phyloP scores from a whole-genome alignment of 2,329 filamentous ascomycete species.

The Colletotrichum eremochloae region DNA sequence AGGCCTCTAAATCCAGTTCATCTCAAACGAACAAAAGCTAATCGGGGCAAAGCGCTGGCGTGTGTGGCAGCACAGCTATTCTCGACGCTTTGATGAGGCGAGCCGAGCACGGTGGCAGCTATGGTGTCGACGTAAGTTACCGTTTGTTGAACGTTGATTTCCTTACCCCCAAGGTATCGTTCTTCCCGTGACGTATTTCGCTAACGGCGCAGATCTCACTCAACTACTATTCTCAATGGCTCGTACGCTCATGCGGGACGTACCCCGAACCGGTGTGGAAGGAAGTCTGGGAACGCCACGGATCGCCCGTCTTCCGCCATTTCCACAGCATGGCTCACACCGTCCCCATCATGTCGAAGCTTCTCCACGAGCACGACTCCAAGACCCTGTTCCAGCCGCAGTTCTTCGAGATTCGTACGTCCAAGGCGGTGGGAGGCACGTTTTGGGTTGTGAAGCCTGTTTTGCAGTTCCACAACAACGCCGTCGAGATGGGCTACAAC shows the following conservation, averaged over 20 bases:
- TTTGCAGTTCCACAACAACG: constrained; percentile 51
- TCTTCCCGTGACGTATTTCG: constrained; percentile 20
- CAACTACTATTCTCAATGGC: constrained; percentile 60
- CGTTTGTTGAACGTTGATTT: constrained; percentile 41
- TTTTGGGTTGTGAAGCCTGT: constrained; percentile 58
- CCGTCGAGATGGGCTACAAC: constrained; percentile 57
- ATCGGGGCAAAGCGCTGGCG: constrained; percentile 53
- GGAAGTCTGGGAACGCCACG: constrained; percentile 63
- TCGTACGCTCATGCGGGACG: constrained; percentile 53
- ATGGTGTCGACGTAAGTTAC: constrained; percentile 45
- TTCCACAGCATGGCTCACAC: constrained; percentile 62
- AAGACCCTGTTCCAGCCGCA: constrained; percentile 56
- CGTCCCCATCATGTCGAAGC: constrained; percentile 51
- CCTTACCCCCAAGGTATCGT: neutral
- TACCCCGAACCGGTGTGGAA: constrained; percentile 50
- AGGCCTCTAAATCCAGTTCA: neutral
- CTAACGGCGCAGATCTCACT: constrained; percentile 47
- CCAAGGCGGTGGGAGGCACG: constrained; percentile 42
- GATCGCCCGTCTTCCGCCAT: constrained; percentile 62
- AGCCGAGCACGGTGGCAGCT: constrained; percentile 48
- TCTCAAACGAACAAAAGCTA: neutral
- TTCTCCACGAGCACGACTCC: constrained; percentile 55
- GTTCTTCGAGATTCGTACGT: constrained; percentile 59
- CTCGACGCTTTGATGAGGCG: constrained; percentile 57
- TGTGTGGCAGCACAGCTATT: constrained; percentile 56